These are phyloP conservation scores for Prunus dulcis DNA, from an alignment of 306 rosid species.

Conservation along the genomic window DNA sequence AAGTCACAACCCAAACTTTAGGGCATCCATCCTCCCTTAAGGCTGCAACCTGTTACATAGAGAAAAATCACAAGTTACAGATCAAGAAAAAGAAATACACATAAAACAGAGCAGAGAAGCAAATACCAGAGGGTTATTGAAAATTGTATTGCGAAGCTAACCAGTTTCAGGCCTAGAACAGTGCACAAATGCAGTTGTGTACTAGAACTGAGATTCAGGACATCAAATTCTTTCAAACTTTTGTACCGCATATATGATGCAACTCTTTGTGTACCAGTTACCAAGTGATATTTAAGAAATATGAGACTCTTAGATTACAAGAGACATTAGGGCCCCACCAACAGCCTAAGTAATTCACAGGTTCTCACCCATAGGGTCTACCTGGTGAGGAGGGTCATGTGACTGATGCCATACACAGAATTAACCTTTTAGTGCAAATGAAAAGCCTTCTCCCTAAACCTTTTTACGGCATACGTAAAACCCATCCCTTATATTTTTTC, in stretches of 20 bases:
- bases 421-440: not conserved
- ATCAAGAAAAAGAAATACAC: not conserved
- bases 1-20: slow-evolving; percentile 91
- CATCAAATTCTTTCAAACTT: not conserved
- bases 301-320: not conserved
- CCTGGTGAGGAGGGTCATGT: not conserved
- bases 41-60: slow-evolving; percentile 59
- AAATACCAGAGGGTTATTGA: not conserved
- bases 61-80: slow-evolving; percentile 12
- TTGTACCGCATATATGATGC: not conserved
- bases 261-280: not conserved
- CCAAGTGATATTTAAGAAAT: not conserved
- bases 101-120: not conserved
- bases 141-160: not conserved
- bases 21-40: slow-evolving; percentile 94
- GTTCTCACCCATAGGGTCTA: not conserved
- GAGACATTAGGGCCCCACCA: not conserved
- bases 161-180: not conserved
- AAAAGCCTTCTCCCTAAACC: not conserved
- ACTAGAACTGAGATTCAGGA: not conserved
- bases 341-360: not conserved
- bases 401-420: not conserved
- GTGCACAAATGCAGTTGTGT: not conserved
- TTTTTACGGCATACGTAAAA: not conserved
- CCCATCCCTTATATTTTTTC: not conserved